Evolutionary conservation across 192 early-diverging fungal species (phyloP).

Genomic region (Backusella circina): DNA sequence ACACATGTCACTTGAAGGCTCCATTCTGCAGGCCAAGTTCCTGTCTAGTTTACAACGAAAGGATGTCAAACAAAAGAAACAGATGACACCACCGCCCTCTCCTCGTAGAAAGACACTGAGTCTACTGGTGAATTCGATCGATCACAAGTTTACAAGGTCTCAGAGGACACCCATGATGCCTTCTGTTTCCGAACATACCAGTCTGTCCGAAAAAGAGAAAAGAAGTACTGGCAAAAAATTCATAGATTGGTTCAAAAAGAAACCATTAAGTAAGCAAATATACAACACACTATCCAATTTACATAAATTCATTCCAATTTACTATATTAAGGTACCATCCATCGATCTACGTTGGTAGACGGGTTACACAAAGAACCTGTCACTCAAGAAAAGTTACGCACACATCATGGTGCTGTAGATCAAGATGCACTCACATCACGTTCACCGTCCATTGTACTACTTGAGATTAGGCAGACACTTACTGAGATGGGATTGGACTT

Average conservation of each 20-base stretch:
- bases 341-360: background rate
- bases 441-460: slow-evolving; percentile 64
- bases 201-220: slow-evolving; percentile 12
- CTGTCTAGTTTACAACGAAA: slow-evolving; percentile 27
- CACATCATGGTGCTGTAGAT: slow-evolving; percentile 73
- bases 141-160: slow-evolving; percentile 12
- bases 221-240: slow-evolving; percentile 59
- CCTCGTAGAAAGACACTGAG: slow-evolving; percentile 31
- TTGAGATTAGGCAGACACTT: slow-evolving; percentile 58
- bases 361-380: background rate
- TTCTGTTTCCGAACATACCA: slow-evolving; percentile 24
- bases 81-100: background rate
- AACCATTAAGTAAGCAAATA: slow-evolving; percentile 41
- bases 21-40: slow-evolving; percentile 34
- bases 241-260: slow-evolving; percentile 73
- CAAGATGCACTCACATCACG: slow-evolving; percentile 63
- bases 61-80: background rate
- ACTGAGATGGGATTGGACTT: slow-evolving; percentile 50
- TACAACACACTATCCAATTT: background rate
- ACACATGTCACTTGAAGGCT: slow-evolving; percentile 13
- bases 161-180: slow-evolving; percentile 5
- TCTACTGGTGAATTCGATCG: slow-evolving; percentile 28
- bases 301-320: background rate
- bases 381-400: slow-evolving; percentile 45
- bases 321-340: background rate